Conservation (phyloP, 2,329 filamentous ascomycete species). For the Zymoseptoria ardabiliae region DNA sequence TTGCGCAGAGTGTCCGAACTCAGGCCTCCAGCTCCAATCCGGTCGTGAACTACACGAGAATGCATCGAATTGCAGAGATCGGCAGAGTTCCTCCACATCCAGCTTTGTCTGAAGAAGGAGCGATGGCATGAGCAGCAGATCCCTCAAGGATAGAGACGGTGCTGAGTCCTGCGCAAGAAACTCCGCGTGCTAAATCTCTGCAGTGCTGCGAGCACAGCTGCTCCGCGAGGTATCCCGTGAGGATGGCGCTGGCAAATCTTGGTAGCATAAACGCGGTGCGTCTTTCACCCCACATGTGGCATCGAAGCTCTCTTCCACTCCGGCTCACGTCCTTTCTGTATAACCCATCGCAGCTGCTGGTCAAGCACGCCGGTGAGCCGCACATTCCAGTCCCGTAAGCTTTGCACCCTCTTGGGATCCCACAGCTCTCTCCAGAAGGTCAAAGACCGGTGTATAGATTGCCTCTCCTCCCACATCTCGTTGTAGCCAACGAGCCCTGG, state of each 20-base stretch:
- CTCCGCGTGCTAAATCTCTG: neutral
- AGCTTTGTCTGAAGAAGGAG: neutral
- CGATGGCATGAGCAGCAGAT: neutral
- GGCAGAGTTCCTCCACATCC: too few species aligned
- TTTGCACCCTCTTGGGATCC: neutral
- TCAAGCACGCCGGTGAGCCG: conserved; percentile 6
- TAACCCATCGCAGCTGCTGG: neutral
- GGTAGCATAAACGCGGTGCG: neutral
- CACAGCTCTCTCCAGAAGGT: conserved; percentile 2
- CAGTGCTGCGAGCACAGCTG: neutral
- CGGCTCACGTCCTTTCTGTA: neutral
- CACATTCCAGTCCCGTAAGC: neutral
- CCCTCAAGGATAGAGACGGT: neutral
- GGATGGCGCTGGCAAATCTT: neutral
- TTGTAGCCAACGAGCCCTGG: conserved; percentile 3
- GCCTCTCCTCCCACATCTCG: conserved; percentile 7
- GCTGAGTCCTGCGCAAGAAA: neutral
- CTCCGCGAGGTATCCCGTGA: neutral
- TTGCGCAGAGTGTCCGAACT: too few species aligned
- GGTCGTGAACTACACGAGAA: too few species aligned
- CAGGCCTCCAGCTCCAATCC: too few species aligned
- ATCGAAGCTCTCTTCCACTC: neutral
- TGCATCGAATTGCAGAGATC: too few species aligned
- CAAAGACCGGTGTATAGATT: neutral
- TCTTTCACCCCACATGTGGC: neutral